phyloP scores from a whole-genome alignment of 177 flowering plant genomes.

The Vitis hybrid region DNA sequence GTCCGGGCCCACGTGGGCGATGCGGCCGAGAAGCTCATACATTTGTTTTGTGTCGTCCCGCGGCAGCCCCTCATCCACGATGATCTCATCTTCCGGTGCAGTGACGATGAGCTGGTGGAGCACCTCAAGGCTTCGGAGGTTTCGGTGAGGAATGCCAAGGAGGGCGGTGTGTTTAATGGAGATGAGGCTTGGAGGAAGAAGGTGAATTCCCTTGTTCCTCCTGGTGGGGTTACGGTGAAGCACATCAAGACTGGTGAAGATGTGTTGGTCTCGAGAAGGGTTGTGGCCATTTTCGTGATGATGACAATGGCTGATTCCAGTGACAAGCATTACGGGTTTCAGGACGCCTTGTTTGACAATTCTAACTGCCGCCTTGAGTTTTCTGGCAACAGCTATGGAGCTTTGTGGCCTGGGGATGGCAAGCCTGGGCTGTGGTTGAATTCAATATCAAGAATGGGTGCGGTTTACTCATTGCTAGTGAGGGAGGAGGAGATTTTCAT shows the following conservation, averaged over 20 bases:
- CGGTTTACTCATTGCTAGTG: slow-evolving; percentile 56
- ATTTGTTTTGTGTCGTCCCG: slow-evolving; percentile 84
- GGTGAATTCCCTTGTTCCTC: slow-evolving; percentile 52
- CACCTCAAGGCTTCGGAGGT: slow-evolving; percentile 58
- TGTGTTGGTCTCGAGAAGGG: slow-evolving; percentile 60
- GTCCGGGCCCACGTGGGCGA: slow-evolving; percentile 71
- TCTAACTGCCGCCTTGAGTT: slow-evolving; percentile 63
- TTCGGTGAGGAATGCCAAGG: slow-evolving; percentile 43
- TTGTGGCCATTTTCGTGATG: slow-evolving; percentile 64
- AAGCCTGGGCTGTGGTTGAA: slow-evolving; percentile 95
- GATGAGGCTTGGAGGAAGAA: slow-evolving; percentile 79
- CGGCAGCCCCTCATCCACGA: slow-evolving; percentile 87
- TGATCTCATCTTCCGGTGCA: slow-evolving; percentile 65
- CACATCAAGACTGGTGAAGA: slow-evolving; percentile 86
- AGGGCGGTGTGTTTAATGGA: slow-evolving; percentile 29
- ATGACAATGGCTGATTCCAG: slow-evolving; percentile 97
- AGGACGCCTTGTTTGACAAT: slow-evolving; percentile 73
- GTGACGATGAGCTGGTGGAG: slow-evolving; percentile 57
- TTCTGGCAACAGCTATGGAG: slow-evolving; percentile 42
- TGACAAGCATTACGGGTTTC: slow-evolving; percentile 79
- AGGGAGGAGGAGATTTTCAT: slow-evolving; percentile 76
- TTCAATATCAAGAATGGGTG: slow-evolving; percentile 81
- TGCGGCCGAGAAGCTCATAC: slow-evolving; percentile 72
- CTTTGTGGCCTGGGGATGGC: slow-evolving; percentile 92
- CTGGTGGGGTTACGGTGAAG: slow-evolving; percentile 58